These are phyloP conservation scores for Aspergillus pseudoterreus DNA, from an alignment of 2,329 filamentous ascomycete genomes.

Conservation along the genomic window DNA sequence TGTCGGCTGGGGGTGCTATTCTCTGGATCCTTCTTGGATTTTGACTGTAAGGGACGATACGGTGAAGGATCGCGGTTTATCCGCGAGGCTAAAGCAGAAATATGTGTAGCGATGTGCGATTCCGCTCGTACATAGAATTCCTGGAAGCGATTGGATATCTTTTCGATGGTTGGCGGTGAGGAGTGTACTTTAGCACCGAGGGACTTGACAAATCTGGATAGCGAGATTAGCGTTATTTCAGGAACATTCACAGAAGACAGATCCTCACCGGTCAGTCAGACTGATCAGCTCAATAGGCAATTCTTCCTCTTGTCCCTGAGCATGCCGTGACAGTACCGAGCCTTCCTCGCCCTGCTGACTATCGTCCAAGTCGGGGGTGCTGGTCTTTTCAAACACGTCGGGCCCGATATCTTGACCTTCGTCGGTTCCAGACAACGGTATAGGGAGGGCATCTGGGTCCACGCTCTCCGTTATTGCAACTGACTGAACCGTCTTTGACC, in stretches of 20 bases:
- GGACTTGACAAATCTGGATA: conserved; percentile 78
- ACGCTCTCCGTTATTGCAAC: conserved; percentile 20
- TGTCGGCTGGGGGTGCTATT: conserved; percentile 60
- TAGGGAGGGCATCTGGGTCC: conserved; percentile 21
- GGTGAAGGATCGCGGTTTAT: conserved; percentile 67
- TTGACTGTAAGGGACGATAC: conserved; percentile 53
- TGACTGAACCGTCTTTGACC: conserved; percentile 25
- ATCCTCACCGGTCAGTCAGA: conserved; percentile 72
- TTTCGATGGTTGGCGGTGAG: conserved; percentile 77
- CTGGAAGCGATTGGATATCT: conserved; percentile 82
- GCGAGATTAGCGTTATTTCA: conserved; percentile 2
- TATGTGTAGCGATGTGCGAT: conserved; percentile 79
- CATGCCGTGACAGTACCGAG: conserved; percentile 31
- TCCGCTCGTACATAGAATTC: conserved; percentile 85
- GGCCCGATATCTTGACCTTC: conserved; percentile 23
- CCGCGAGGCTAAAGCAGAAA: conserved; percentile 71
- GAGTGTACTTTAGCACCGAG: conserved; percentile 82
- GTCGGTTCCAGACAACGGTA: conserved; percentile 17
- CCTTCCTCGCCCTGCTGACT: conserved; percentile 28
- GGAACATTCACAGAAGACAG: neutral
- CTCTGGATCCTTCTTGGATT: conserved; percentile 43
- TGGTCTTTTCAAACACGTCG: conserved; percentile 45
- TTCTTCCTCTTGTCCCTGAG: conserved; percentile 73
- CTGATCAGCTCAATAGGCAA: conserved; percentile 91
- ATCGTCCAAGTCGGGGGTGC: conserved; percentile 31